A percentile compares a stretch with the other conserved stretches of the same genome.
Evolutionary conservation across 805 yeast genomes (phyloP).

Genomic region (Suhomyces xylopsoci): DNA sequence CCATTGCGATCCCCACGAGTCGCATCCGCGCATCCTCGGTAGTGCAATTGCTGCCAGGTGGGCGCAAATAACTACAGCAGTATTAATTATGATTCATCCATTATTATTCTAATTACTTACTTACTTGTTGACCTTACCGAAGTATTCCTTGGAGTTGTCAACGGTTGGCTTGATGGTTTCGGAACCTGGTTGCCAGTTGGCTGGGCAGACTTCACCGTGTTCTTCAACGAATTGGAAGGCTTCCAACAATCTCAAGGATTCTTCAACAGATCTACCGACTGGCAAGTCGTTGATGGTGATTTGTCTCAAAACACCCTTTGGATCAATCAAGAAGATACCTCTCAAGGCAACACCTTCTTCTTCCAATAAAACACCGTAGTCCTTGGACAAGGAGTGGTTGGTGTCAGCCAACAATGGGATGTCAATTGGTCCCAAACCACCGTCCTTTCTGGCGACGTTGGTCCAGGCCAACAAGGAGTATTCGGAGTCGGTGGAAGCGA

Average conservation of each 20-base stretch:
- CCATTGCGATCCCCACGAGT: not conserved
- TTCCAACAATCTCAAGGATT: slow-evolving; percentile 94
- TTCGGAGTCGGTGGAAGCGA: slow-evolving; percentile 98
- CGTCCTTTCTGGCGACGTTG: slow-evolving; percentile 91
- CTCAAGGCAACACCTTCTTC: slow-evolving; percentile 97
- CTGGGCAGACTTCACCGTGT: slow-evolving; percentile 99
- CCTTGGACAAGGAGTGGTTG: slow-evolving; percentile 90
- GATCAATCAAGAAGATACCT: slow-evolving; percentile 98
- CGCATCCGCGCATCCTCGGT: not conserved
- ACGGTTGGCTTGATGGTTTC: slow-evolving; percentile 89
- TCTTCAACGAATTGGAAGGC: slow-evolving; percentile 99
- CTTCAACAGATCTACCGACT: slow-evolving; percentile 98
- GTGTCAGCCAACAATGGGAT: slow-evolving; percentile 96
- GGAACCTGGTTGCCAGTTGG: slow-evolving; percentile 92
- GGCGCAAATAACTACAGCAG: not conserved
- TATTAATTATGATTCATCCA: not conserved
- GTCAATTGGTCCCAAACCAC: slow-evolving; percentile 95
- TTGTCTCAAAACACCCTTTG: slow-evolving; percentile 92
- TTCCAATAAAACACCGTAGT: slow-evolving; percentile 96
- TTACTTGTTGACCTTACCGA: slow-evolving; percentile 57
- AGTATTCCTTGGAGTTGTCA: slow-evolving; percentile 85
- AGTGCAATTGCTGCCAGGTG: not conserved
- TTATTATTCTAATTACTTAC: not conserved
- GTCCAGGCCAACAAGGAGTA: slow-evolving; percentile 98
- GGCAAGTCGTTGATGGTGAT: slow-evolving; percentile 97